Conservation (phyloP, 768 basidiomycete genomes). For the Boletus rubropictus region DNA sequence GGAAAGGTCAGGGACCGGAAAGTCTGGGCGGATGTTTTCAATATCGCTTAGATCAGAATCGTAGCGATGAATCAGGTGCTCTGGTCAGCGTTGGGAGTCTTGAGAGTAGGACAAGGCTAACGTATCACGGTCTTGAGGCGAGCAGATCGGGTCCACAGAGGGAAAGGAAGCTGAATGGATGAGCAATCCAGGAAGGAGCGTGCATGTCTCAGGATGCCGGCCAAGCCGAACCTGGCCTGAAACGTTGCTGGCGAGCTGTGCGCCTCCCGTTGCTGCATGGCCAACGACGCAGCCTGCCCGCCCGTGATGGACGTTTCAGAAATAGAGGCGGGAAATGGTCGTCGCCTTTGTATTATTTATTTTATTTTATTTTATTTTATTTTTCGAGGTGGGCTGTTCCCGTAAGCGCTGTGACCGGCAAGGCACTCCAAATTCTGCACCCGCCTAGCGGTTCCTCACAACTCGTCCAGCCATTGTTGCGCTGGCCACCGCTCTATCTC, state of each 20-base stretch:
- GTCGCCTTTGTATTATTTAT: too few species aligned
- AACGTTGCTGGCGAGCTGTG: constrained; percentile 22
- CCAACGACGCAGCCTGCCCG: too few species aligned
- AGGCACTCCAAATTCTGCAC: constrained; percentile 34
- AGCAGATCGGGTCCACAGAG: background rate
- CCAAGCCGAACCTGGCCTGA: too few species aligned
- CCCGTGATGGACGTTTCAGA: too few species aligned
- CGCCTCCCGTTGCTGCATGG: too few species aligned
- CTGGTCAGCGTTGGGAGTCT: background rate
- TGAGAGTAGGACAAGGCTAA: constrained; percentile 7
- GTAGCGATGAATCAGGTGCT: constrained; percentile 20
- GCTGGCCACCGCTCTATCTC: constrained; percentile 36
- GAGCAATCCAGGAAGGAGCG: too few species aligned
- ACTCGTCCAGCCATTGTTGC: constrained; percentile 39
- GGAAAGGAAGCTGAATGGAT: too few species aligned
- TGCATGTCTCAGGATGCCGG: constrained; percentile 17
- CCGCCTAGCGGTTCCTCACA: constrained; percentile 29
- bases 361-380: constrained; percentile 9
- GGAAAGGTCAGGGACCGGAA: constrained; percentile 4
- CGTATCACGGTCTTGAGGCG: background rate
- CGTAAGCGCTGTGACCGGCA: constrained; percentile 35
- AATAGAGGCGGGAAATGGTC: background rate
- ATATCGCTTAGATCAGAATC: constrained; percentile 31
- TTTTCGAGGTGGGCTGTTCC: constrained; percentile 12
- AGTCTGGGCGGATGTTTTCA: constrained; percentile 13